Percentiles rank a stretch among this genome's conserved stretches.
Conservation (phyloP, 1,284 basidiomycete genomes). For the Thecaphora thlaspeos region DNA sequence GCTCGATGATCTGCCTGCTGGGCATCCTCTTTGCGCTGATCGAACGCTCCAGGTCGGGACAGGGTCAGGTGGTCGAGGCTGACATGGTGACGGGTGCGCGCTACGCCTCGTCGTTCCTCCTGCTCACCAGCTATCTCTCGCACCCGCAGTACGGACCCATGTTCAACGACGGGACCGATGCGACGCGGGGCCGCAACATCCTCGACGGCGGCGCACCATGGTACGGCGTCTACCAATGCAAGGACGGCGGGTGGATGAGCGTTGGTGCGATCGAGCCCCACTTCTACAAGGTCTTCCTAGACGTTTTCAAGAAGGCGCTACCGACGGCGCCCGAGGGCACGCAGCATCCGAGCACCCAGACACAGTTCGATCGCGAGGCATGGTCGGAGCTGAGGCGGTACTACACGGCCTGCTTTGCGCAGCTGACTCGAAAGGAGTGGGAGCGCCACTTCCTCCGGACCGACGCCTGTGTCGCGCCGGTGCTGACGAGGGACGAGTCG, state of each 20-base stretch:
- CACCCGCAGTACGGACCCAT: slow-evolving; percentile 58
- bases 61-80: slow-evolving; percentile 72
- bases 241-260: slow-evolving; percentile 73
- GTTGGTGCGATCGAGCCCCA: slow-evolving; percentile 59
- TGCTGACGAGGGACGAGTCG: slow-evolving; percentile 61
- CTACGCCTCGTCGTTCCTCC: slow-evolving; percentile 71
- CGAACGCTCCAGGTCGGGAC: slow-evolving; percentile 66
- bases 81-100: slow-evolving; percentile 81
- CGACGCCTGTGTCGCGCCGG: slow-evolving; percentile 74
- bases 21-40: slow-evolving; percentile 75
- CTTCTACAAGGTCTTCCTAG: slow-evolving; percentile 35
- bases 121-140: slow-evolving; percentile 61
- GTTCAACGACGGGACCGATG: slow-evolving; percentile 61
- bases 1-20: slow-evolving; percentile 70
- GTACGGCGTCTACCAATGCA: slow-evolving; percentile 73
- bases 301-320: slow-evolving; percentile 25
- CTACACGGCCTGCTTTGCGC: slow-evolving; percentile 67
- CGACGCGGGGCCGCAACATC: slow-evolving; percentile 60
- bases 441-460: slow-evolving; percentile 68
- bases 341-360: slow-evolving; percentile 61
- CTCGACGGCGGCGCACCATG: slow-evolving; percentile 78
- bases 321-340: slow-evolving; percentile 20
- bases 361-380: slow-evolving; percentile 63
- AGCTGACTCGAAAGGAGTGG: slow-evolving; percentile 70
- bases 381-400: slow-evolving; percentile 69